Conservation (phyloP, 352 stramenopile species). For the Phytophthora brassicae region DNA sequence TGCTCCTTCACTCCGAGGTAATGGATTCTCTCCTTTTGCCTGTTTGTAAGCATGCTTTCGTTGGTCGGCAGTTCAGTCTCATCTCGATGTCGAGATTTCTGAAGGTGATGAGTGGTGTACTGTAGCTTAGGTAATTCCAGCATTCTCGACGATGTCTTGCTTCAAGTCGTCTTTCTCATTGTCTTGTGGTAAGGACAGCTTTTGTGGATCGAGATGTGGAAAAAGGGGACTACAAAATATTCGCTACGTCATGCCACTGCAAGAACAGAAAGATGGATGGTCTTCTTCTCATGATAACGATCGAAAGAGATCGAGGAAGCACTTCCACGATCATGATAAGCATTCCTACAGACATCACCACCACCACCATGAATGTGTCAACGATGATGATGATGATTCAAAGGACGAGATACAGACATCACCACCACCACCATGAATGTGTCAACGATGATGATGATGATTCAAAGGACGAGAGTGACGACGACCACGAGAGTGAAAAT, state of each 20-base stretch:
- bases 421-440: no score
- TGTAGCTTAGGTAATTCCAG: background rate
- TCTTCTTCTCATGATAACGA: no score
- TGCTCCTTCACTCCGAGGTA: background rate
- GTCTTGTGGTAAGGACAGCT: background rate
- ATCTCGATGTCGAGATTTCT: slow-evolving; percentile 7
- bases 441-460: slow-evolving; percentile 11
- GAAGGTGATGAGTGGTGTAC: slow-evolving; percentile 6
- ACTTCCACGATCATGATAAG: background rate
- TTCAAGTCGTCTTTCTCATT: background rate
- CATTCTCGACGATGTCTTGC: background rate
- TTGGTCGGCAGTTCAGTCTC: background rate
- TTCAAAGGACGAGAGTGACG: background rate
- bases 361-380: no score
- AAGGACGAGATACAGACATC: no score
- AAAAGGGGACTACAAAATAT: slow-evolving; percentile 1
- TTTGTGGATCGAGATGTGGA: background rate
- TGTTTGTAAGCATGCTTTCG: slow-evolving; percentile 9
- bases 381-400: no score
- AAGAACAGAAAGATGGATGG: background rate
- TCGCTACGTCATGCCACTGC: background rate
- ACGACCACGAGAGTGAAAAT: slow-evolving; percentile 1
- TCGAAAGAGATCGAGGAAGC: background rate
- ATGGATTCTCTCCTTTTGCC: background rate
- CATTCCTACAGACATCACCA: background rate